Percentiles rank a stretch among this genome's conserved stretches.
phyloP scores from a whole-genome alignment of 2,329 filamentous ascomycete species.

The Tolypocladium sp. region DNA sequence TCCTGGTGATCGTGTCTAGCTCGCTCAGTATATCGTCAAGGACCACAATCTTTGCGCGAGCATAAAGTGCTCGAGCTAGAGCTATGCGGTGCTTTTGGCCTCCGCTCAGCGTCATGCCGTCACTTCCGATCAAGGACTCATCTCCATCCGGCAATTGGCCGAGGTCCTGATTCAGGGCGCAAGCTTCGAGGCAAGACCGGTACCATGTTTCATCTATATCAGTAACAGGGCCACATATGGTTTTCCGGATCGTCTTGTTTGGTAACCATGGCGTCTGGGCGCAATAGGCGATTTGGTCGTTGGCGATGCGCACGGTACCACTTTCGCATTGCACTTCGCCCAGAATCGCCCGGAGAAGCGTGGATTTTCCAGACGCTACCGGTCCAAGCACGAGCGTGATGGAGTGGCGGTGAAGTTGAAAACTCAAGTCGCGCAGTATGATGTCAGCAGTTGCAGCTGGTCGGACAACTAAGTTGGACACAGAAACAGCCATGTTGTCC shows the following conservation, averaged over 20 bases:
- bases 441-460: not conserved
- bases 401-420: not conserved
- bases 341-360: not conserved
- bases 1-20: not conserved
- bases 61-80: constrained; percentile 1
- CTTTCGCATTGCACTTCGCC: not conserved
- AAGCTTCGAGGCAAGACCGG: not conserved
- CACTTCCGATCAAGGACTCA: constrained; percentile 18
- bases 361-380: not conserved
- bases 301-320: not conserved
- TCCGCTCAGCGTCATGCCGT: constrained; percentile 21
- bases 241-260: not conserved
- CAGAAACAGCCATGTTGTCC: not conserved
- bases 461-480: not conserved
- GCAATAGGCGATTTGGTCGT: not conserved
- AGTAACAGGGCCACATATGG: not conserved
- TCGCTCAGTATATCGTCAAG: constrained; percentile 4
- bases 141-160: constrained; percentile 9
- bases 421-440: not conserved
- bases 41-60: not conserved
- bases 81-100: constrained; percentile 18
- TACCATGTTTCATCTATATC: not conserved
- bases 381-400: not conserved
- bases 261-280: not conserved
- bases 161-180: not conserved